Base-by-base conservation (phyloP, 192 early-diverging fungal genomes). In the Backusella morwellensis region DNA sequence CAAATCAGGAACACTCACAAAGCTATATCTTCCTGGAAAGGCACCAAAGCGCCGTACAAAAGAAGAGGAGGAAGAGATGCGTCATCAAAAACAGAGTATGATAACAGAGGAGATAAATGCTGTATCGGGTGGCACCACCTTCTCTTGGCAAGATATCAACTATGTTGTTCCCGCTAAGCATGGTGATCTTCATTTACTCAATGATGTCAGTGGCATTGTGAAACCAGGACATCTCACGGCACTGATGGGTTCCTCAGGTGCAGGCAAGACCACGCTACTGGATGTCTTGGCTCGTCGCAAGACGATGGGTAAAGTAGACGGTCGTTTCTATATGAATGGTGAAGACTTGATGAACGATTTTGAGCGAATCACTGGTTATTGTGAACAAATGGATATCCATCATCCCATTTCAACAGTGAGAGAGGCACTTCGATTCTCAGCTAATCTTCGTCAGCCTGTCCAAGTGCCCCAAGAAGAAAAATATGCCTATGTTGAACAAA, bases 381-480 rank as follows among this genome's bases (percentile, higher is more conserved):
- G 90, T 80, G 95, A 96, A 79, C 95, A 96, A 80, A 88, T 93
- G 79, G 93, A 93, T 66, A 89, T 94, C 21, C 94, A 92, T 74
- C 87, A 89, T 72, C 90, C 91, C 15, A 79, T 90, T 42, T 81
- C 85, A 42, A 97, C 94, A 23, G 90, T 93, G 40, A 89, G 90
- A 26, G 93, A 96, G 79, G 89, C 89, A 17, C 87, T 95, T 17
- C 87, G 82, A 75, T 93, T 92, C 82, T 91, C 92, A 47, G 95
- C 94, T 0, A 74, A 87, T 68, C 79, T 95, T 21, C 93, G 93
- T 34, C 90, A 91, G 75, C 91, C 93, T 0, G 84, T 85, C 9
- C 68, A 81, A 17, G 92, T 94, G 15, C 72, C 91, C 38, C 86
- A 87, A 68, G 78, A 75, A 0, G 91, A 93, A 36, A 90, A 93